These are phyloP conservation scores for Chamaecrista fasciculata DNA, from an alignment of 306 rosid species.

Conservation along the genomic window DNA sequence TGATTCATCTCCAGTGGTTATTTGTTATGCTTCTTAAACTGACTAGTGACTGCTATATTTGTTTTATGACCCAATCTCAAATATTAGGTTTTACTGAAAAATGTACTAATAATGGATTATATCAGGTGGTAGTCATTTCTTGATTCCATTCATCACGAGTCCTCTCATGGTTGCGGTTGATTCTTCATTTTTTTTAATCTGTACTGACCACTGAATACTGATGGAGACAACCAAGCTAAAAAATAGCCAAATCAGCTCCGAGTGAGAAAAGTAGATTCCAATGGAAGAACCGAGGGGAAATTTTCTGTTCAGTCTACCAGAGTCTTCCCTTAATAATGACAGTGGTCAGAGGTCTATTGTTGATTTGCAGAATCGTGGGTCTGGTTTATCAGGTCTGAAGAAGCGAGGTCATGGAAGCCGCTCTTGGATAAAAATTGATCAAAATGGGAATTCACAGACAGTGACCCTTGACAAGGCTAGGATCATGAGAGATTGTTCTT, in stretches of 20 bases:
- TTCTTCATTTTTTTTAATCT: conserved; percentile 12
- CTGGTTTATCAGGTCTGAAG: conserved; percentile 54
- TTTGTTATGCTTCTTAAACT: background rate
- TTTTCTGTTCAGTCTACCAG: conserved; percentile 33
- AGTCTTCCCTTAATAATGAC: conserved; percentile 31
- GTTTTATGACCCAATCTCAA: conserved; percentile 14
- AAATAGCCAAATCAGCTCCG: conserved; percentile 14
- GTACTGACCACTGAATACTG: conserved; percentile 7
- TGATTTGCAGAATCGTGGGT: conserved; percentile 36
- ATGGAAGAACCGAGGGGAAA: conserved; percentile 50
- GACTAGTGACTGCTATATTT: conserved; percentile 1
- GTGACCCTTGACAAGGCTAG: conserved; percentile 88
- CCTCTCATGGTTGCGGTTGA: conserved; percentile 26
- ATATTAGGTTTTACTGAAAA: conserved; percentile 26
- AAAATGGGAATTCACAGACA: conserved; percentile 54
- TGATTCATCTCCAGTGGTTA: conserved; percentile 3
- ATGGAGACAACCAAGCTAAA: conserved; percentile 10
- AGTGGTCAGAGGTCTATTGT: conserved; percentile 29
- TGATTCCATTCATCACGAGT: background rate
- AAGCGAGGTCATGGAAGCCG: conserved; percentile 89
- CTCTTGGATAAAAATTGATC: conserved; percentile 89
- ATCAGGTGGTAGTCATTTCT: background rate
- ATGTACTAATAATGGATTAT: conserved; percentile 15
- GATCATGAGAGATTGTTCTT: conserved; percentile 82
- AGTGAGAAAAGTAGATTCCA: conserved; percentile 25